Conservation (phyloP, 768 basidiomycete genomes). For the Mycena alexandri region DNA sequence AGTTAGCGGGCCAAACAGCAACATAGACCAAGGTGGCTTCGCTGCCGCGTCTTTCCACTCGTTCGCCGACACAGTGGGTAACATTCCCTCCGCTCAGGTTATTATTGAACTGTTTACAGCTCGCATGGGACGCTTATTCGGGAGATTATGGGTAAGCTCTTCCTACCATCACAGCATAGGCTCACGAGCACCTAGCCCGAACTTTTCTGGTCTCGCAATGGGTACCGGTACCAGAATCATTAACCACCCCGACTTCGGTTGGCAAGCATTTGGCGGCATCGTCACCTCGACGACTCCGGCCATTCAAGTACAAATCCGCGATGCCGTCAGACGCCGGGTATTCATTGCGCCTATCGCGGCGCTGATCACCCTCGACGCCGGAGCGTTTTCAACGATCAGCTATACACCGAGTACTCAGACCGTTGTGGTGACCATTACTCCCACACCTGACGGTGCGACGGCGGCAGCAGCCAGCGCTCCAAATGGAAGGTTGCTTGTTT, state of each 20-base stretch:
- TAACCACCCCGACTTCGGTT: slow-evolving; percentile 69
- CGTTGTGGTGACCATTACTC: slow-evolving; percentile 56
- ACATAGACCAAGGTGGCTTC: slow-evolving; percentile 70
- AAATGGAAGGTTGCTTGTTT: slow-evolving; percentile 58
- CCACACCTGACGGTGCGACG: slow-evolving; percentile 53
- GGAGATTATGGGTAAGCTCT: slow-evolving; percentile 62
- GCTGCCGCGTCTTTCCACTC: slow-evolving; percentile 72
- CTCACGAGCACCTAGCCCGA: slow-evolving; percentile 46
- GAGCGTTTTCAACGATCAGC: slow-evolving; percentile 59
- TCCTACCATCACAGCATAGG: neutral
- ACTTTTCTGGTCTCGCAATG: slow-evolving; percentile 68
- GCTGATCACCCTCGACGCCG: slow-evolving; percentile 62
- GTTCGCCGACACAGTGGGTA: slow-evolving; percentile 59
- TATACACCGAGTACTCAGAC: slow-evolving; percentile 54
- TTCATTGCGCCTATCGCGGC: slow-evolving; percentile 65
- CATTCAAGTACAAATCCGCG: slow-evolving; percentile 59
- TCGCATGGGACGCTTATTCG: slow-evolving; percentile 70
- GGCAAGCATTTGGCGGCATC: slow-evolving; percentile 70
- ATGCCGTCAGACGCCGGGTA: slow-evolving; percentile 63
- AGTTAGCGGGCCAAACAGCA: slow-evolving; percentile 64
- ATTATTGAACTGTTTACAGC: slow-evolving; percentile 21
- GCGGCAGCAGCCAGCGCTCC: slow-evolving; percentile 59
- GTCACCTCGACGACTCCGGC: slow-evolving; percentile 56
- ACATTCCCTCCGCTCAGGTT: neutral
- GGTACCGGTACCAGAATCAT: slow-evolving; percentile 62